These are phyloP conservation scores for Alternaria ethzedia DNA, from an alignment of 2,329 filamentous ascomycete genomes.

Conservation along the genomic window DNA sequence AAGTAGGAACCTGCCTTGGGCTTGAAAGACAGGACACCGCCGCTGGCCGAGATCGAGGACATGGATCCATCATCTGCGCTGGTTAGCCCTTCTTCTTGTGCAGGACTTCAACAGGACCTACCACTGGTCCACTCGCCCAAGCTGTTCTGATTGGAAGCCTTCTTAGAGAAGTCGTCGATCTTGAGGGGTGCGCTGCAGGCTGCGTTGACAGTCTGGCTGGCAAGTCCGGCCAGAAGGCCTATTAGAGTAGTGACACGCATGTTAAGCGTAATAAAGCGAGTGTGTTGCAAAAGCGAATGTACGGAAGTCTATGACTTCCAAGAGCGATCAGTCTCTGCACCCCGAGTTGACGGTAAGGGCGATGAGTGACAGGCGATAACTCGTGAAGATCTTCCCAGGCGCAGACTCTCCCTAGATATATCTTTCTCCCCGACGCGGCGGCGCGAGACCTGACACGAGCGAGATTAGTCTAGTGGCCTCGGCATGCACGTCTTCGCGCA, in stretches of 20 bases:
- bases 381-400: slow-evolving; percentile 18
- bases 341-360: slow-evolving; percentile 21
- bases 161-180: slow-evolving; percentile 50
- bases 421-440: slow-evolving; percentile 17
- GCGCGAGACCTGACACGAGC: slow-evolving; percentile 29
- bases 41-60: slow-evolving; percentile 51
- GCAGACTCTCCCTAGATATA: slow-evolving; percentile 32
- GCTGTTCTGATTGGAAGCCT: slow-evolving; percentile 45
- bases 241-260: slow-evolving; percentile 43
- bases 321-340: slow-evolving; percentile 20
- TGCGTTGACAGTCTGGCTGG: slow-evolving; percentile 33
- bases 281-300: slow-evolving; percentile 46
- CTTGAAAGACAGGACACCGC: slow-evolving; percentile 58
- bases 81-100: slow-evolving; percentile 10
- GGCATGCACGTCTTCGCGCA: slow-evolving; percentile 31
- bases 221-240: slow-evolving; percentile 41
- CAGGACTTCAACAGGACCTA: slow-evolving; percentile 8
- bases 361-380: slow-evolving; percentile 25
- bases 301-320: slow-evolving; percentile 46
- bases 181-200: slow-evolving; percentile 46
- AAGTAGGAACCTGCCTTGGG: slow-evolving; percentile 59
- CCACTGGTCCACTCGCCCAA: slow-evolving; percentile 46
- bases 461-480: slow-evolving; percentile 32
- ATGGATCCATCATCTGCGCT: slow-evolving; percentile 58
- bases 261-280: slow-evolving; percentile 32